These are phyloP conservation scores for Cercospora brassicicola DNA, from an alignment of 2,329 filamentous ascomycete species.

Conservation along the genomic window DNA sequence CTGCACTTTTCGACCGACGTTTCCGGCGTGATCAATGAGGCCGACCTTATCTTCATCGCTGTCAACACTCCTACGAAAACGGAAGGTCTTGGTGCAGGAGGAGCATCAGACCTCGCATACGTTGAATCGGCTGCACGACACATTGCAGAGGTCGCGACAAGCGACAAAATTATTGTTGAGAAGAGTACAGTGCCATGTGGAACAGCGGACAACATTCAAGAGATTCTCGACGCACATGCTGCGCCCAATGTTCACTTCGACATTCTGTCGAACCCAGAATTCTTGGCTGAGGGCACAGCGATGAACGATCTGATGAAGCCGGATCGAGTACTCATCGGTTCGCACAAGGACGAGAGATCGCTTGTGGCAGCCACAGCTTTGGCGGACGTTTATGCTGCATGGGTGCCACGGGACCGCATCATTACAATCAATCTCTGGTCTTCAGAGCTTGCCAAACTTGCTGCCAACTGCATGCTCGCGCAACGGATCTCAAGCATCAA, in stretches of 20 bases:
- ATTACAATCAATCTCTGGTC: slow-evolving; percentile 74
- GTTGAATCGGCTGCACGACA: slow-evolving; percentile 69
- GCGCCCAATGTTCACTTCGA: slow-evolving; percentile 68
- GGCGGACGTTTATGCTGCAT: slow-evolving; percentile 66
- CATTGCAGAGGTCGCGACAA: slow-evolving; percentile 65
- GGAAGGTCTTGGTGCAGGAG: slow-evolving; percentile 67
- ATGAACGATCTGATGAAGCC: slow-evolving; percentile 69
- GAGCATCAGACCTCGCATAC: slow-evolving; percentile 69
- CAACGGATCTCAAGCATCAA: slow-evolving; percentile 82
- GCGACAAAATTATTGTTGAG: slow-evolving; percentile 73
- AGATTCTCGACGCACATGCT: slow-evolving; percentile 59
- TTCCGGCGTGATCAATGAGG: slow-evolving; percentile 60
- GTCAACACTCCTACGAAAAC: slow-evolving; percentile 80
- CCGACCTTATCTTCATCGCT: slow-evolving; percentile 72
- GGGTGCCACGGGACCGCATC: slow-evolving; percentile 68
- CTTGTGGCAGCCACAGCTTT: slow-evolving; percentile 63
- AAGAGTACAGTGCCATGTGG: slow-evolving; percentile 78
- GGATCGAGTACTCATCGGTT: slow-evolving; percentile 75
- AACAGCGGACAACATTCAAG: slow-evolving; percentile 68
- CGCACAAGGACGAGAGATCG: slow-evolving; percentile 60
- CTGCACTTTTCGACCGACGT: slow-evolving; percentile 73
- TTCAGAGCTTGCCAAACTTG: slow-evolving; percentile 75
- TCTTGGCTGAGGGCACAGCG: slow-evolving; percentile 75
- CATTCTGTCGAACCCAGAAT: slow-evolving; percentile 79
- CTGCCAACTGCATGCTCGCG: slow-evolving; percentile 76